Base-by-base conservation (phyloP, 495 filamentous ascomycete species). In the Lindgomyces ingoldianus region DNA sequence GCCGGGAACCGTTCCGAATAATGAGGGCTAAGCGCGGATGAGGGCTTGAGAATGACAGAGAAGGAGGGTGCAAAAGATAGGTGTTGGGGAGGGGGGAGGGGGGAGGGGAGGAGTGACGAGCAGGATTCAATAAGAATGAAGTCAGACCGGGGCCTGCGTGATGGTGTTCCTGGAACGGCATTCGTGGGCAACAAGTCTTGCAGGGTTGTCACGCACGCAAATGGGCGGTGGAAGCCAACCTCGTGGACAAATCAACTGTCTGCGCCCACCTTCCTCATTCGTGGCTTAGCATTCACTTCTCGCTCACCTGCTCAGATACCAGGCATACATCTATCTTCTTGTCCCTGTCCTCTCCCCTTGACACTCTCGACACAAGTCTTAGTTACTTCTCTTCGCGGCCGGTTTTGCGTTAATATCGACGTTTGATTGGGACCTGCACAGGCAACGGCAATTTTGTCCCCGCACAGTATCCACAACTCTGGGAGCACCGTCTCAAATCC, bases 231-330 rank as follows among this genome's bases (percentile, higher is more conserved):
- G 44, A 51, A 27, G 12, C 8, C 16, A 24, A 11, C 16, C 18
- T 24, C 11, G n/a, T 30, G 12, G 29, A 42, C 46, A 4, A 36
- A 50, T 50, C 44, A 49, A 39, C 26, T 16, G 57, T 39, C 26
- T 16, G 8, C 42, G 21, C 12, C 57, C 46, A 51, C 57, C 53
- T 42, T 45, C 25, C 36, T 16, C 29, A 42, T 44, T 44, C n/a
- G 53, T 6, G 53, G 53, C 53, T 57, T 24, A 57, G 53, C 22
- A 52, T 18, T 39, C 39, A 10, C 39, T 10, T 22, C 16, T 26
- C 44, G 53, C 53, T 57, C 53, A 57, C 36, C 30, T 57, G 53
- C 33, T 41, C 53, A 12, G 48, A 22, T 39, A 39, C 33, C 33
- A 39, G 33, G 33, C 33, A 39, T 14, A 39, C 33, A 6, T 39